phyloP scores from a whole-genome alignment of 441 rosid genomes.

The Flueggea neowawraea region DNA sequence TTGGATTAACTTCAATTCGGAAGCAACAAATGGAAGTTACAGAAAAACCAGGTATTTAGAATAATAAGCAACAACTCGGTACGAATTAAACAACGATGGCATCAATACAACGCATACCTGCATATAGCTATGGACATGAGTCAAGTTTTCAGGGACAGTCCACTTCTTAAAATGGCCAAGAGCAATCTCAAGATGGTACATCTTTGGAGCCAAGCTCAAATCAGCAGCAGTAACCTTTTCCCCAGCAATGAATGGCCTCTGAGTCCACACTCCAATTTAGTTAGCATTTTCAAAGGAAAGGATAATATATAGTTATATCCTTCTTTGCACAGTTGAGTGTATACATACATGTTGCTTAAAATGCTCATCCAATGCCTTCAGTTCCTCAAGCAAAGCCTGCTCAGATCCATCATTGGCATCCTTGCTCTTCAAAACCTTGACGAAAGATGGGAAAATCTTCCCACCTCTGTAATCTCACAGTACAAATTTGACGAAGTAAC shows the following conservation, averaged over 20 bases:
- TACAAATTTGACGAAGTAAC: neutral
- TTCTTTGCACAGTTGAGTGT: neutral
- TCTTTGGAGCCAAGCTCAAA: conserved; percentile 85
- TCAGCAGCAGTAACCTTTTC: conserved; percentile 69
- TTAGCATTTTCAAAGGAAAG: neutral
- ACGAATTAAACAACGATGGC: too few relatives aligned
- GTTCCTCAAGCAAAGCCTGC: conserved; percentile 60
- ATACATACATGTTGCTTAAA: conserved; percentile 54
- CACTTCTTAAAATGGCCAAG: conserved; percentile 90
- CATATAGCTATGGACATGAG: conserved; percentile 54
- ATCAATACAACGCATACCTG: conserved; percentile 29
- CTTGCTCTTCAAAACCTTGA: conserved; percentile 75
- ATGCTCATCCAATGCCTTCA: conserved; percentile 76
- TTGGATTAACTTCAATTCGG: too few relatives aligned
- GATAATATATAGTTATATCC: neutral
- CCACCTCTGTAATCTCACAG: conserved; percentile 42
- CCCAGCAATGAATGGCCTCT: conserved; percentile 87
- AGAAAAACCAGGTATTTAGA: too few relatives aligned
- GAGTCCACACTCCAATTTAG: conserved; percentile 13
- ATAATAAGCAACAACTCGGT: too few relatives aligned
- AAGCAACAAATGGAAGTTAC: too few relatives aligned
- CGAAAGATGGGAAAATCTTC: conserved; percentile 60
- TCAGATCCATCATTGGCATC: conserved; percentile 71
- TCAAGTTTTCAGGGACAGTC: conserved; percentile 62
- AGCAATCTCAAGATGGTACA: conserved; percentile 75